Base-by-base conservation (phyloP, 305 asterid species). In the Solanum chacoense region DNA sequence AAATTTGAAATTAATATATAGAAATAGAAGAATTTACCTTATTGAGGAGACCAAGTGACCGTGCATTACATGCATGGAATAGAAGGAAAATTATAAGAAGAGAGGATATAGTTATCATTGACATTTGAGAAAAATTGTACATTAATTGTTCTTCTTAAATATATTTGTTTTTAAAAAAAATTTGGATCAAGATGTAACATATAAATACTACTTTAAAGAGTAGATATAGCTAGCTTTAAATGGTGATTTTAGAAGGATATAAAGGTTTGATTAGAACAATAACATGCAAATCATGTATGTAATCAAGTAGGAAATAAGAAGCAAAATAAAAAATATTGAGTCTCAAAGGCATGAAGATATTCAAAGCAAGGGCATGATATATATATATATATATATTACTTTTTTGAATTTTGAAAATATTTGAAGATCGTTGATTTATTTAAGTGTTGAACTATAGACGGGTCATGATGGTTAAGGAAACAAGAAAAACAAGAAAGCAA, bases 401-500 rank as follows among this genome's bases (percentile, higher is more conserved):
- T 75, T 22, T 35, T 76, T 35, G 59, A 37, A 72, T 72, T 59
- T 59, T 36, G 16, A 35, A 38, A 42, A 42, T 0, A 42, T 0
- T 28, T 50, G 69, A 80, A 45, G 59, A 74, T 69, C 16, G 14
- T 32, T 35, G 76, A 59, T 6, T 31, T 65, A 63, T 63, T 22
- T 32, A 42, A 34, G 29, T 35, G 10, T 8, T 84, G 73, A 24
- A 78, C 65, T 14, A 78, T 31, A 38, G 63, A 78, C 4, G 1
- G 35, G 4, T 38, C 32, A 78, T n/a, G 32, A 80, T 65, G 29
- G 35, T 24, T 42, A 72, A 91, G 88, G 89, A 91, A 90, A 85
- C 94, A 92, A 90, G 92, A 89, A 89, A 91, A 89, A 77, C 94
- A 92, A 90, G 35, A 92, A 93, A 93, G 94, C 92, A 92, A 92